phyloP scores from a whole-genome alignment of 2,329 filamentous ascomycete genomes.

The Didymella sp. region DNA sequence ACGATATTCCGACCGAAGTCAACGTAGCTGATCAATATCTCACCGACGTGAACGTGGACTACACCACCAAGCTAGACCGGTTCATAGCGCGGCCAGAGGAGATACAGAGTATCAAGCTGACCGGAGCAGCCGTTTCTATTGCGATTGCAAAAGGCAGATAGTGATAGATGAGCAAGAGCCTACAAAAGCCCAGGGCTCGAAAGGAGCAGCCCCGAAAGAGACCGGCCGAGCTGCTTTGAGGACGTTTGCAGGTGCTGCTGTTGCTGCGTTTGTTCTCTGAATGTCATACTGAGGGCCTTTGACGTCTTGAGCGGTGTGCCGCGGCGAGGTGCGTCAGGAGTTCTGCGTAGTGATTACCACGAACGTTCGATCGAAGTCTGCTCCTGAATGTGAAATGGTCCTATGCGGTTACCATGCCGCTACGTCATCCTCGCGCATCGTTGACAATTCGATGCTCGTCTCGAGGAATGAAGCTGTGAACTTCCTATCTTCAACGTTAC shows the following conservation, averaged over 20 bases:
- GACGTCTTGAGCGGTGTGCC: neutral
- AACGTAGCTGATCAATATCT: neutral
- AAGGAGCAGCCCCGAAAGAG: neutral
- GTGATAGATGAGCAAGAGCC: neutral
- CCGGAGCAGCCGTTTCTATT: neutral
- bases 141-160: neutral
- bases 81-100: neutral
- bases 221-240: no score
- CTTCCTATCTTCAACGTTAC: neutral
- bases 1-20: no score
- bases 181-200: neutral
- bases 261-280: neutral
- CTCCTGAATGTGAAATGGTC: neutral
- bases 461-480: neutral
- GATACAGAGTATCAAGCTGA: neutral
- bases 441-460: neutral
- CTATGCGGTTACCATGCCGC: neutral
- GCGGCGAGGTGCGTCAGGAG: neutral
- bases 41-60: neutral
- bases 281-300: no score
- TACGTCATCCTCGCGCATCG: conserved; percentile 1
- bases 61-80: neutral
- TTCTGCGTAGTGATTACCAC: neutral
- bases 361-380: neutral
- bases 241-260: neutral